Percentiles rank a stretch among this genome's conserved stretches.
Conservation (phyloP, 805 yeast genomes). For the Pichia nakasei region DNA sequence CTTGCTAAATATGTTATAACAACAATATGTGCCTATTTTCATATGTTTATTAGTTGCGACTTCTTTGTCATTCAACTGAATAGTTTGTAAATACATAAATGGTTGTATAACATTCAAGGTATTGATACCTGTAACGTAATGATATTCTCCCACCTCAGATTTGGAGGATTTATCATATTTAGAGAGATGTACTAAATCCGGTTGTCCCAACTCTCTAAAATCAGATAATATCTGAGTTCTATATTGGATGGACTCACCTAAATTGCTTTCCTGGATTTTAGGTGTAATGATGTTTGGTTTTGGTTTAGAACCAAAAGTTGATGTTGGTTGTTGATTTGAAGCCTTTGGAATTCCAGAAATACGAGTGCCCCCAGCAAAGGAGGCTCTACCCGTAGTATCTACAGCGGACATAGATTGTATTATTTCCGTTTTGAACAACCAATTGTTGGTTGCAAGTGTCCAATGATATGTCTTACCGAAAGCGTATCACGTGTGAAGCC, state of each 20-base stretch:
- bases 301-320: slow-evolving; percentile 7
- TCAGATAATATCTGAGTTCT: slow-evolving; percentile 36
- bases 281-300: slow-evolving; percentile 18
- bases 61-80: slow-evolving; percentile 28
- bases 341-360: background rate
- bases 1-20: slow-evolving; percentile 64
- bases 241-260: slow-evolving; percentile 45
- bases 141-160: slow-evolving; percentile 47
- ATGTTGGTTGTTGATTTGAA: background rate
- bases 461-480: too few relatives aligned
- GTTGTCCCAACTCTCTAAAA: slow-evolving; percentile 59
- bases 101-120: slow-evolving; percentile 44
- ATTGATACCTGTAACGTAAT: slow-evolving; percentile 46
- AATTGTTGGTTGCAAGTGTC: too few relatives aligned
- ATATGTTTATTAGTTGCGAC: slow-evolving; percentile 24
- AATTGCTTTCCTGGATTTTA: slow-evolving; percentile 37
- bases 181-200: slow-evolving; percentile 58
- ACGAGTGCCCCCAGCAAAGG: background rate
- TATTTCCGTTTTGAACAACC: too few relatives aligned
- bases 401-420: background rate
- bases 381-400: background rate
- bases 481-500: too few relatives aligned
- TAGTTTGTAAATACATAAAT: slow-evolving; percentile 46
- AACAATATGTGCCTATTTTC: slow-evolving; percentile 45
- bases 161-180: slow-evolving; percentile 33